Percentiles rank a stretch among this genome's conserved stretches.
Conservation (phyloP, 345 rosid species). For the Lenwebbia sp. region DNA sequence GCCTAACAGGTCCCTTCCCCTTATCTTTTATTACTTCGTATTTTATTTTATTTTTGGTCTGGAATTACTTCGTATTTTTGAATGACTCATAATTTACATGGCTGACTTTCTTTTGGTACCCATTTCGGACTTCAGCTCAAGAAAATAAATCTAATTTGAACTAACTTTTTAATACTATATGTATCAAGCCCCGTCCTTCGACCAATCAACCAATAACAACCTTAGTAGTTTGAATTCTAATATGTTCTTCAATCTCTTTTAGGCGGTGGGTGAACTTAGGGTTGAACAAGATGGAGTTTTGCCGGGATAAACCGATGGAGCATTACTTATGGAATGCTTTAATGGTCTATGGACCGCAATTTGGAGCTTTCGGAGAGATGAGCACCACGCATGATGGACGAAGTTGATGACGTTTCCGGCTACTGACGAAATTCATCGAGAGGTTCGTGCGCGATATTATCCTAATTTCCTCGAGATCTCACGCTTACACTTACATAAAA, state of each 20-base stretch:
- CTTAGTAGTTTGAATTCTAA: too few relatives aligned
- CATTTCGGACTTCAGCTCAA: too few relatives aligned
- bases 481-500: neutral
- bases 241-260: neutral
- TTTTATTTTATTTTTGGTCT: too few relatives aligned
- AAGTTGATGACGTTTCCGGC: neutral
- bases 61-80: neutral
- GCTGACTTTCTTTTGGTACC: too few relatives aligned
- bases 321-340: slow-evolving; percentile 1
- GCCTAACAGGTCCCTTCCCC: neutral
- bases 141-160: too few relatives aligned
- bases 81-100: too few relatives aligned
- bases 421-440: neutral
- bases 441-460: neutral
- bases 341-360: slow-evolving; percentile 6
- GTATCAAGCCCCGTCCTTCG: too few relatives aligned
- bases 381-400: neutral
- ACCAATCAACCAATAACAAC: neutral
- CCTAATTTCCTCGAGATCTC: too few relatives aligned
- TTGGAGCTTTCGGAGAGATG: neutral
- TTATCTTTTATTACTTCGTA: neutral
- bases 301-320: slow-evolving; percentile 5
- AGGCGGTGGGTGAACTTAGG: slow-evolving; percentile 15
- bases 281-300: neutral
- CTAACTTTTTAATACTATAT: too few relatives aligned